These are phyloP conservation scores for Penicillium sp. DNA, from an alignment of 2,329 filamentous ascomycete genomes.

Conservation along the genomic window DNA sequence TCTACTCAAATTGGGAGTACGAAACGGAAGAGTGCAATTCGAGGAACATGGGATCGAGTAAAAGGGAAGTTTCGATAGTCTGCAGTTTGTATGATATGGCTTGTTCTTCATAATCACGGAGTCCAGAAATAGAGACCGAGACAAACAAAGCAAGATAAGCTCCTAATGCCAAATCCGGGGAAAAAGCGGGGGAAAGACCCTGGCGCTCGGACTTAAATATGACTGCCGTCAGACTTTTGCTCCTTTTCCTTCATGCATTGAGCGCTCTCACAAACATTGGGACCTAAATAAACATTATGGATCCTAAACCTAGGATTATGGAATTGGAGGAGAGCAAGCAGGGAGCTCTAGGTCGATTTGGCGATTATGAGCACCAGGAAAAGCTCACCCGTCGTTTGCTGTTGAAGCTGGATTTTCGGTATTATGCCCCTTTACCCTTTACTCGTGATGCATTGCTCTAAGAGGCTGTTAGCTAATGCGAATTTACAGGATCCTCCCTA, in stretches of 20 bases:
- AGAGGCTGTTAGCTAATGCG: not conserved
- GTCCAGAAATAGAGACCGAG: not conserved
- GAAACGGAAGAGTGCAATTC: not conserved
- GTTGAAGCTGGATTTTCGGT: conserved; percentile 42
- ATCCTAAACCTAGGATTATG: conserved; percentile 18
- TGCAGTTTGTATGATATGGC: no score
- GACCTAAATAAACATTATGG: conserved; percentile 10
- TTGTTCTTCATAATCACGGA: not conserved
- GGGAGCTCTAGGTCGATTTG: conserved; percentile 9
- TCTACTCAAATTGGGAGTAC: not conserved
- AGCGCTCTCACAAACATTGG: not conserved
- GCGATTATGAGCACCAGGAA: conserved; percentile 18
- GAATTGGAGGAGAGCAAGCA: conserved; percentile 25
- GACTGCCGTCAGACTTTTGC: not conserved
- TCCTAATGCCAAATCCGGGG: not conserved
- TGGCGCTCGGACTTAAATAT: not conserved
- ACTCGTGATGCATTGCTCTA: not conserved
- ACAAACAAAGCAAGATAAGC: not conserved
- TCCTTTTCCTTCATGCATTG: not conserved
- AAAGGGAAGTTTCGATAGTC: not conserved
- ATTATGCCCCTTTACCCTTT: not conserved
- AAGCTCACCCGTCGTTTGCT: conserved; percentile 48
- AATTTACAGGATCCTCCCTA: conserved; percentile 56
- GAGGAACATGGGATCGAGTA: not conserved
- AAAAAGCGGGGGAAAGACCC: not conserved